Evolutionary conservation across 1,284 basidiomycete genomes (phyloP), one percentile per base, ranked within the genome.

Genomic region (Apiotrichum montevideense): DNA sequence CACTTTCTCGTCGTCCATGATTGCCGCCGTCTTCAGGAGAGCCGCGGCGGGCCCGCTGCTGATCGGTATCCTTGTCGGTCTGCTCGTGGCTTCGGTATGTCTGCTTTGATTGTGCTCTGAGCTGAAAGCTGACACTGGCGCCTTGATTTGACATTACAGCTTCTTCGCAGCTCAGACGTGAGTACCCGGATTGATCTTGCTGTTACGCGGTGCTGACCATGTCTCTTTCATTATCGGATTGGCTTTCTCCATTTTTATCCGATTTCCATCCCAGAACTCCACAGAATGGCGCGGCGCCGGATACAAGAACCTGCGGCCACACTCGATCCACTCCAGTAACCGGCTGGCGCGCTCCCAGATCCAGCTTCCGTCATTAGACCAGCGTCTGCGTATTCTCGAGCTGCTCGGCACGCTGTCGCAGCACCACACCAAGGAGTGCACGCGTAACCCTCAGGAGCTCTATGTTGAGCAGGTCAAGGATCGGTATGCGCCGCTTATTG

Each of bases 371-470:
- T 86, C 86, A 0, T 68, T 85, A 13, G 84, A 87, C 37, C 90
- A 96, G 73, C 86, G 93, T 13, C 79, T 82, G 48, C 87, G 91
- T 48, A 85, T 96, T 15, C 83, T 96, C 42, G 85, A 91, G 57
- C 82, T 96, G 48, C 81, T 97, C 54, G 87, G 88, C 34, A 87
- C 87, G 5, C 82, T 97, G 50, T 85, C 89, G 0, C 85, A 90
- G 0, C 90, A 94, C 71, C 87, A 96, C 76, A 96, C 93, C 21
- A 85, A 86, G 58, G 87, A 91, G 76, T 97, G 93, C 77, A 90
- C 89, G 10, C 84, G 87, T 37, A 81, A 83, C 64, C 81, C 89
- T 4, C 93, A 95, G 70, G 83, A 85, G 4, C 79, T 90, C 35
- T 96, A 96, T 75, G 80, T 81, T 54, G 82, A 88, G 54, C 93